These are phyloP conservation scores for Tetraselmis striata DNA, from an alignment of 139 green algal genomes.

Conservation along the genomic window DNA sequence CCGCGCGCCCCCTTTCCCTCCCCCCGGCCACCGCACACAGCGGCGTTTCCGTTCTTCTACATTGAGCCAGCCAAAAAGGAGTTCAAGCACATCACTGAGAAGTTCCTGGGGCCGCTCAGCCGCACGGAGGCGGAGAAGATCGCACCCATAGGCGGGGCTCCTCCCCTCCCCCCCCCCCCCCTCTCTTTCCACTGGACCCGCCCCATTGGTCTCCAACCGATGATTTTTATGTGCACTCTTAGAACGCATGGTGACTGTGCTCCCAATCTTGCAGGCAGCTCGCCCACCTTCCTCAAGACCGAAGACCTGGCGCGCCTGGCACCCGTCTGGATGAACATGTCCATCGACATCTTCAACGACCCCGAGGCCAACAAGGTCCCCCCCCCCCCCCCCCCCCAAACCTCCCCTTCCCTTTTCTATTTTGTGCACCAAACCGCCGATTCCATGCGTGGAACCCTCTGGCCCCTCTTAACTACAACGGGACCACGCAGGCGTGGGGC, in stretches of 20 bases:
- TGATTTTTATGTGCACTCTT: neutral
- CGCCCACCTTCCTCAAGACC: constrained; percentile 74
- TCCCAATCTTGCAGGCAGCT: constrained; percentile 53
- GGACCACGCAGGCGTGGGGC: constrained; percentile 62
- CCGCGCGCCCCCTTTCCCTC: no score
- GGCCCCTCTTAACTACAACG: no score
- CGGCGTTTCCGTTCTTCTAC: constrained; percentile 97
- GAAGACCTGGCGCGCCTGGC: constrained; percentile 66
- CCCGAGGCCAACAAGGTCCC: constrained; percentile 60
- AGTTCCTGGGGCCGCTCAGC: constrained; percentile 43
- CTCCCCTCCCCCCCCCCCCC: neutral
- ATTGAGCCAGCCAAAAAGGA: constrained; percentile 69
- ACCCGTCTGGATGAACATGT: constrained; percentile 81
- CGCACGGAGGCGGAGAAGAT: constrained; percentile 61
- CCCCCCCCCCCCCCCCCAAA: no score
- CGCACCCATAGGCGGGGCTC: constrained; percentile 55
- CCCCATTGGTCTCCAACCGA: no score
- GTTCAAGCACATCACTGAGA: constrained; percentile 39
- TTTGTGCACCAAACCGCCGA: no score
- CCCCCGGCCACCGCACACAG: no score
- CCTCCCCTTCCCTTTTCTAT: no score
- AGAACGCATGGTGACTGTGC: neutral
- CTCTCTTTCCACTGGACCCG: no score
- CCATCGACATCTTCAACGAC: constrained; percentile 88
- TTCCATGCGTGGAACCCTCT: no score